Percentiles rank a stretch among this genome's conserved stretches.
These are phyloP conservation scores for Cutaneotrichosporon sp. DNA, from an alignment of 1,284 basidiomycete genomes.

Conservation along the genomic window DNA sequence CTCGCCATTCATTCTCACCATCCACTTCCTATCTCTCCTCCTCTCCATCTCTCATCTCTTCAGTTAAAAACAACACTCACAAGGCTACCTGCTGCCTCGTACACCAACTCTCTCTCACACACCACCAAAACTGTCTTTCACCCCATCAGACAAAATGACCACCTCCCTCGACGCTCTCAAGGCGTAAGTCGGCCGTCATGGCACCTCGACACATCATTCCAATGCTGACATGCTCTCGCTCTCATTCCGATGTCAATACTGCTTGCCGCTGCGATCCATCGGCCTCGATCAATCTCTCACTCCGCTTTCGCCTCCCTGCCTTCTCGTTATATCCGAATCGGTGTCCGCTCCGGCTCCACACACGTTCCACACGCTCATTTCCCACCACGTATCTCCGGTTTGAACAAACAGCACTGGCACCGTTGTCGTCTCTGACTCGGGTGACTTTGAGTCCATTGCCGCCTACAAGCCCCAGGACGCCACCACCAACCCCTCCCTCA, in stretches of 20 bases:
- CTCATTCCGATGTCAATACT: not conserved
- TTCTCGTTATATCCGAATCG: not conserved
- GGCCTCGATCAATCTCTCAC: not conserved
- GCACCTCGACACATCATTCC: not conserved
- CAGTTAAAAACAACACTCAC: not conserved
- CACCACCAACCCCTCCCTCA: constrained; percentile 87
- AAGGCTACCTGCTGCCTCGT: not conserved
- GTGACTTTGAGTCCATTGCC: constrained; percentile 62
- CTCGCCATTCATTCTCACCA: not conserved
- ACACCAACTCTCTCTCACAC: not conserved
- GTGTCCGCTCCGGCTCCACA: not conserved
- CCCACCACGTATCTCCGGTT: constrained; percentile 80
- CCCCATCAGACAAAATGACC: constrained; percentile 13
- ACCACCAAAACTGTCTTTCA: not conserved
- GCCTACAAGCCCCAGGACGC: constrained; percentile 90
- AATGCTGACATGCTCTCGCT: not conserved
- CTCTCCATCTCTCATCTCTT: not conserved
- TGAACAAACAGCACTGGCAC: constrained; percentile 61
- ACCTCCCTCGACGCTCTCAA: constrained; percentile 25
- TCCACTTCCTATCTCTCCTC: too few relatives aligned
- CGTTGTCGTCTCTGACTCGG: constrained; percentile 89
- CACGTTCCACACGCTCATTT: not conserved
- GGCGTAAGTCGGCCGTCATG: constrained; percentile 14
- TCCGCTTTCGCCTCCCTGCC: not conserved
- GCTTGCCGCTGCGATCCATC: not conserved